phyloP scores from a whole-genome alignment of 495 filamentous ascomycete species.

The Aspergillus campestris region DNA sequence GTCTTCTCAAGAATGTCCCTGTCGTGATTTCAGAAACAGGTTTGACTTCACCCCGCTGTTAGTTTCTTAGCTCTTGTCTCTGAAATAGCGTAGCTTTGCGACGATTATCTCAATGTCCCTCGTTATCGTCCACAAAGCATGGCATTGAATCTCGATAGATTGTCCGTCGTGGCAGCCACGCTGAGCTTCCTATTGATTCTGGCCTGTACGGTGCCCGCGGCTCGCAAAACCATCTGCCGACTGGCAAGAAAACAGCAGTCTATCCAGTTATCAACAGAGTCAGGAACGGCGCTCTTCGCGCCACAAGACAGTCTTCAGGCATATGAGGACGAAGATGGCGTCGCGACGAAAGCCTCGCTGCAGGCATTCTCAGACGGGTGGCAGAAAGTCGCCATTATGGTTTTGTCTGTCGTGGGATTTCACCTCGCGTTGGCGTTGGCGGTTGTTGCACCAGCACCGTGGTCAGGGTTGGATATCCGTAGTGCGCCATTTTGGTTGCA shows the following conservation, averaged over 20 bases:
- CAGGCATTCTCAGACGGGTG: conserved; percentile 7
- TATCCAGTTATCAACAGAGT: conserved; percentile 12
- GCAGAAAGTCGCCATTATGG: conserved; percentile 9
- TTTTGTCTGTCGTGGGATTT: conserved; percentile 9
- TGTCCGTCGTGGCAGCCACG: conserved; percentile 10
- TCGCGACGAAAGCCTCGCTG: conserved; percentile 9
- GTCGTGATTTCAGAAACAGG: too few relatives aligned
- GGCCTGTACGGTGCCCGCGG: conserved; percentile 17
- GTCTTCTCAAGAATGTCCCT: too few relatives aligned
- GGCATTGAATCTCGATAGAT: conserved; percentile 12
- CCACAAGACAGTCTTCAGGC: conserved; percentile 1
- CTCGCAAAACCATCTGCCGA: conserved; percentile 13
- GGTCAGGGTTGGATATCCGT: background rate
- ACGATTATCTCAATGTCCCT: background rate
- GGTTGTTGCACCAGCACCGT: conserved; percentile 4
- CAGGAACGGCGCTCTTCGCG: conserved; percentile 14
- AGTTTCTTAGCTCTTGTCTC: too few relatives aligned
- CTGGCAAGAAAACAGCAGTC: conserved; percentile 8
- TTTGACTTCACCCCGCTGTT: too few relatives aligned
- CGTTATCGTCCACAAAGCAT: conserved; percentile 13
- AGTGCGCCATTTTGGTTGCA: conserved; percentile 23
- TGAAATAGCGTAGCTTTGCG: background rate
- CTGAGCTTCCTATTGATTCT: conserved; percentile 19
- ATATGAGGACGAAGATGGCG: conserved; percentile 16
- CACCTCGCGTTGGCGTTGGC: conserved; percentile 13